These are phyloP conservation scores for Forsythia viridissima DNA, from an alignment of 257 asterid genomes.

Conservation along the genomic window DNA sequence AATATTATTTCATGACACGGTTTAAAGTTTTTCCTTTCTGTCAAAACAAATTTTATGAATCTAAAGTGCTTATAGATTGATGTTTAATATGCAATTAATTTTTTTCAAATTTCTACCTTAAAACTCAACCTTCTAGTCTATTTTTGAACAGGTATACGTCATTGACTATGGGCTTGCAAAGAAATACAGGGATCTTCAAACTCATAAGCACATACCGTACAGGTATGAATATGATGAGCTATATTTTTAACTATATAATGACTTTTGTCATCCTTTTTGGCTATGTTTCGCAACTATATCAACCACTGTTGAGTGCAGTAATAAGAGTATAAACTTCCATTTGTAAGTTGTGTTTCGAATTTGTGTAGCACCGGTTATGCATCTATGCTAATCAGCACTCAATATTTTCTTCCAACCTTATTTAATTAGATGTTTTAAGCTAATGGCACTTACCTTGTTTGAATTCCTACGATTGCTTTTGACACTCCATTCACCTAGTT, in stretches of 20 bases:
- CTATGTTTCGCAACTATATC: background rate
- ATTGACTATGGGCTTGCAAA: slow-evolving; percentile 92
- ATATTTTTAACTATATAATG: background rate
- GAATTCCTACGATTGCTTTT: background rate
- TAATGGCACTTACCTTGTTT: background rate
- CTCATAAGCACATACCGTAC: slow-evolving; percentile 85
- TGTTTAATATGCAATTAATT: background rate
- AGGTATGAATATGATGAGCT: slow-evolving; percentile 39
- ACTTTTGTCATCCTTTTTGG: background rate
- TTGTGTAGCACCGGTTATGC: background rate
- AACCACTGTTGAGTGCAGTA: background rate
- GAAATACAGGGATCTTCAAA: slow-evolving; percentile 81
- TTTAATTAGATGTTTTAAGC: background rate
- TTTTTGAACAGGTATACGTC: slow-evolving; percentile 62
- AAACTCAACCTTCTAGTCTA: background rate
- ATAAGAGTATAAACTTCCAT: background rate
- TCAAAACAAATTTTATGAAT: background rate
- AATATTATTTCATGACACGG: background rate
- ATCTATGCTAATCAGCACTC: background rate
- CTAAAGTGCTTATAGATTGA: background rate
- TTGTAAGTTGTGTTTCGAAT: background rate
- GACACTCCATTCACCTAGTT: background rate
- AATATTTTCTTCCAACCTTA: background rate
- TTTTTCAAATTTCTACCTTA: background rate
- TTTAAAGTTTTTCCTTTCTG: too few species aligned